Percentiles rank a stretch among this genome's conserved stretches.
These are phyloP conservation scores for Oldenlandia corymbosa DNA, from an alignment of 257 asterid species.

Conservation along the genomic window DNA sequence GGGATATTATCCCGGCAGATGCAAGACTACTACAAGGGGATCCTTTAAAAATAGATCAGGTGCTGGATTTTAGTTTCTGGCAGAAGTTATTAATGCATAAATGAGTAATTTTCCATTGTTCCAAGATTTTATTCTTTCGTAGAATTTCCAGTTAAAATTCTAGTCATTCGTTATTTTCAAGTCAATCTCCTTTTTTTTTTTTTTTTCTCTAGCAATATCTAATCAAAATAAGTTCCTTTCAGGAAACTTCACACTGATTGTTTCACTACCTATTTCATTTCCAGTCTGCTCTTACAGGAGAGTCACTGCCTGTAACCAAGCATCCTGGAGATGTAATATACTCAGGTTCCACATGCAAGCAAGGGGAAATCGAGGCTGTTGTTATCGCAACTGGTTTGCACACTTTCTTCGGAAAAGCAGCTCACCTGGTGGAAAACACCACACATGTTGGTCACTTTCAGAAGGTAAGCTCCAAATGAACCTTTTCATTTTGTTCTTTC, in stretches of 20 bases:
- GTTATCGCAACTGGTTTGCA: slow-evolving; percentile 38
- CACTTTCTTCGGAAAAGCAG: slow-evolving; percentile 41
- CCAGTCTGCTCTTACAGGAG: slow-evolving; percentile 45
- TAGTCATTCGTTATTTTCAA: no score
- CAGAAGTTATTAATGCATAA: neutral
- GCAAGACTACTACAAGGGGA: slow-evolving; percentile 37
- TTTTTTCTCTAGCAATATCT: no score
- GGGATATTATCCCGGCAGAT: slow-evolving; percentile 42
- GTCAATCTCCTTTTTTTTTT: no score
- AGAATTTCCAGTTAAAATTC: no score
- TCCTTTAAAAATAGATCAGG: slow-evolving; percentile 39
- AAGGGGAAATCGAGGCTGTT: slow-evolving; percentile 39
- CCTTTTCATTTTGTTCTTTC: neutral
- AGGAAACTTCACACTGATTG: neutral
- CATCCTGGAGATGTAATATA: slow-evolving; percentile 32
- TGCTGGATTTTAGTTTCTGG: neutral
- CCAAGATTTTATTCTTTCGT: neutral
- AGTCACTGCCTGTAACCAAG: slow-evolving; percentile 38
- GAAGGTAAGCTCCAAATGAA: slow-evolving; percentile 15
- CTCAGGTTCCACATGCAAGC: slow-evolving; percentile 39
- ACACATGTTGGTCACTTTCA: slow-evolving; percentile 37
- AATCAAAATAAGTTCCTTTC: neutral
- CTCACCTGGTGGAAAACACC: slow-evolving; percentile 40
- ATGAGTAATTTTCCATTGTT: neutral
- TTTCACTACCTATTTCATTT: neutral